Base-by-base conservation (phyloP, 164 flowering plant species). In the Macadamia tetraphylla region DNA sequence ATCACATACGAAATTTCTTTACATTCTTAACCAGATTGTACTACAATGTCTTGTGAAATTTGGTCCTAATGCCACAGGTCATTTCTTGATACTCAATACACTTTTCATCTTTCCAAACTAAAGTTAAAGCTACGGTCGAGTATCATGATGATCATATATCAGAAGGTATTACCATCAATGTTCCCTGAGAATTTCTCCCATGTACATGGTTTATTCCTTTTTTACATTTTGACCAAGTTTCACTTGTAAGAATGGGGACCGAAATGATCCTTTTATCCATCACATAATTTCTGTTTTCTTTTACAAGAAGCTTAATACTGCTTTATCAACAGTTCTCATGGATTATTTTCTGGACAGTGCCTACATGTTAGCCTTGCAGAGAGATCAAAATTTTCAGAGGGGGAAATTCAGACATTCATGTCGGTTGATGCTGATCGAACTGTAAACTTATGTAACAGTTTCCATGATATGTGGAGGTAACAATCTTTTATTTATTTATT, bases 401-500 rank as follows among this genome's bases (percentile, higher is more conserved):
- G 98, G 64, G 96, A 91, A 81, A 88, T 91, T 74, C 98, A 91
- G 76, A 94, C 98, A 18, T 90, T 87, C 76, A 94, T 94, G 98
- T 90, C 98, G n/a, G 73, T 94, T 44, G 98, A 91, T 86, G 90
- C 94, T 81, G 98, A 94, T 78, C 82, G 95, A 73, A 86, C 86
- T 73, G 90, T 92, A 59, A 94, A 94, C 76, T 75, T 94, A 67
- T 85, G 89, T 68, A 90, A 88, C 85, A 88, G 98, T 81, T 82
- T 94, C 67, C 96, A 94, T 82, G 98, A 94, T 67, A 74, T 86
- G 80, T 94, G 98, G 97, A 94, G 98, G 98, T 94, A 76, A 75
- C 49, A 12, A 55, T 53, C 66, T n/a, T 35, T 35, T 0, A 0
- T 35, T 35, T 35, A 5, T 35, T 2, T 35, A 2, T 35, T 35